Evolutionary conservation across 345 rosid genomes (phyloP).

Genomic region (Citrus mangshanensis): DNA sequence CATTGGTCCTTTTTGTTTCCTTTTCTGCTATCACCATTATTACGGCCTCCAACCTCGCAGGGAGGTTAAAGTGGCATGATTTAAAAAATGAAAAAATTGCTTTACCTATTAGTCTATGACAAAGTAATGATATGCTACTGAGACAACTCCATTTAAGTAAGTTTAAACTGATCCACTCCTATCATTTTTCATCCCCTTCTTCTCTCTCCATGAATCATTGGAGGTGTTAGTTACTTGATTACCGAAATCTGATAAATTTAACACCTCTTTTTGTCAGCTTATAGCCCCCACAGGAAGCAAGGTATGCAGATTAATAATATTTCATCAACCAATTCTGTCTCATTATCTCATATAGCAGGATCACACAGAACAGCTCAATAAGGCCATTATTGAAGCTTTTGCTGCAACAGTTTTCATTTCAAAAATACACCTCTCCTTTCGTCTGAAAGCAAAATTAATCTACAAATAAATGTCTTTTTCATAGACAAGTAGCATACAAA

Average conservation of each 20-base stretch:
- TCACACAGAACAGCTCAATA: neutral
- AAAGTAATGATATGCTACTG: constrained; percentile 1
- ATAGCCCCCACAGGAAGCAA: constrained; percentile 33
- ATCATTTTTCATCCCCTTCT: constrained; percentile 12
- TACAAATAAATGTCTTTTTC: neutral
- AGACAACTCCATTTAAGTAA: neutral
- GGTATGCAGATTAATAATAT: neutral
- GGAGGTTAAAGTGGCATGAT: neutral
- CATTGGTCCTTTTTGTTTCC: neutral
- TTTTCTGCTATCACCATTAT: neutral
- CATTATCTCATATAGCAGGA: neutral
- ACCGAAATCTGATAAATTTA: constrained; percentile 7
- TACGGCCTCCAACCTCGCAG: neutral
- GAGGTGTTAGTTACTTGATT: constrained; percentile 14
- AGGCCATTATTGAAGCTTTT: neutral
- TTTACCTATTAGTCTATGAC: neutral
- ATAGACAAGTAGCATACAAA: constrained; percentile 20
- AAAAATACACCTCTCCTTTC: constrained; percentile 6
- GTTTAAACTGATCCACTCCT: constrained; percentile 12
- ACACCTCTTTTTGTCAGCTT: constrained; percentile 28
- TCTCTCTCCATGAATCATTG: constrained; percentile 15
- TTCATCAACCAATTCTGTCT: constrained; percentile 14
- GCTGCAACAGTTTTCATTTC: neutral
- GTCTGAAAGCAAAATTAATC: constrained; percentile 3
- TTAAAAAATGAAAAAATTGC: neutral